These are phyloP conservation scores for Linnemannia exigua DNA, from an alignment of 192 early-diverging fungal genomes.

Conservation along the genomic window DNA sequence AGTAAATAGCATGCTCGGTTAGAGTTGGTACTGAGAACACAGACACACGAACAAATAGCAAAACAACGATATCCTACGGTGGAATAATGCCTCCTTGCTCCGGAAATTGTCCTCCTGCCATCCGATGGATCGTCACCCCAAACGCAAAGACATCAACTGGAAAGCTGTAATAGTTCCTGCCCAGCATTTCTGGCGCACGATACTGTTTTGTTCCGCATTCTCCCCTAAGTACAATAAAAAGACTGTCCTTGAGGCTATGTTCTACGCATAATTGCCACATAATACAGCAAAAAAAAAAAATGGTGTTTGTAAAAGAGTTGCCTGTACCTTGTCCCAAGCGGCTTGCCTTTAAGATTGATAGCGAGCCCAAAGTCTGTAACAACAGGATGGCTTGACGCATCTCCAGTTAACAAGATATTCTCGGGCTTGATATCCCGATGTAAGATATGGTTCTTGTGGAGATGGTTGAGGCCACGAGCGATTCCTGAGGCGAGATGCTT, in stretches of 20 bases:
- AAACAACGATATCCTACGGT: not conserved
- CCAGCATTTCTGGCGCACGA: not conserved
- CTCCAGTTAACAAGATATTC: not conserved
- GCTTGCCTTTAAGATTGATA: not conserved
- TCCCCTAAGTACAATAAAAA: not conserved
- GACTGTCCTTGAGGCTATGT: too few species aligned
- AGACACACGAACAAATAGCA: too few species aligned
- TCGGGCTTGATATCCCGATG: not conserved
- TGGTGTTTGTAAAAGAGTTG: too few species aligned
- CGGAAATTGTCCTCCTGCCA: not conserved
- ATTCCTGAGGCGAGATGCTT: not conserved
- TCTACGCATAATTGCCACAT: too few species aligned
- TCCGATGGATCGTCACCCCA: not conserved
- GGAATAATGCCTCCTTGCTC: not conserved
- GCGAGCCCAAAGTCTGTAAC: not conserved
- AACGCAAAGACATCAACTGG: not conserved
- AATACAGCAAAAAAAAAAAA: not conserved
- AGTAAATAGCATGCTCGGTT: not conserved
- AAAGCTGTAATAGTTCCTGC: not conserved
- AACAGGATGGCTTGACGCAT: not conserved
- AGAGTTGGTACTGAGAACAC: too few species aligned
- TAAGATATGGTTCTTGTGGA: not conserved
- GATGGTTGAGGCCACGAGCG: not conserved
- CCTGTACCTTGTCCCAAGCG: not conserved
- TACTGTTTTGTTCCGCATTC: not conserved